These are phyloP conservation scores for Trichaptum fuscoviolaceum DNA, from an alignment of 768 basidiomycete species.

Conservation along the genomic window DNA sequence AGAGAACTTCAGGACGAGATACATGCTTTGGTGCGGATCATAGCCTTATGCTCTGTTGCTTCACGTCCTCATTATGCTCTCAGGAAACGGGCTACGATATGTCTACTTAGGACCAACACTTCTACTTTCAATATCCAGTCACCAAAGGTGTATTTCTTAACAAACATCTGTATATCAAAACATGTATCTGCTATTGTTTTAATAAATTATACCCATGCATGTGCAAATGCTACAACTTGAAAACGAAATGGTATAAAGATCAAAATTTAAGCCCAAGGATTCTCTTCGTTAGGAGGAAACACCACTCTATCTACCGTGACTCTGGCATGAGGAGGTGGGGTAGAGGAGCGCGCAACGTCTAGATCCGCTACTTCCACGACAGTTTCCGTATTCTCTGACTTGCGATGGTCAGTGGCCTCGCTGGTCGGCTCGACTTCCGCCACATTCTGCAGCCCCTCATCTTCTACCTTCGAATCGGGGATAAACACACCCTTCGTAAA, in stretches of 20 bases:
- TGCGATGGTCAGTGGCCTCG: not conserved
- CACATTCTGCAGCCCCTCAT: not conserved
- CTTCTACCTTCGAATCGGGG: constrained; percentile 2
- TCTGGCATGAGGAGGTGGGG: constrained; percentile 6
- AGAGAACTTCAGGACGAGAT: constrained; percentile 58
- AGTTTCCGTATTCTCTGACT: not conserved
- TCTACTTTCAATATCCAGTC: not conserved
- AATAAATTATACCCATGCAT: constrained; percentile 1
- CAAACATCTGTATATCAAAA: not conserved
- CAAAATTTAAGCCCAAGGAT: not conserved
- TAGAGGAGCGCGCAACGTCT: not conserved
- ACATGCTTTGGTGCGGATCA: constrained; percentile 40
- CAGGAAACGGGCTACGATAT: not conserved
- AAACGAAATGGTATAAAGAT: not conserved
- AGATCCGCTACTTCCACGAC: constrained; percentile 1
- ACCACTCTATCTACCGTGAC: not conserved
- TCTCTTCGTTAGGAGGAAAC: not conserved
- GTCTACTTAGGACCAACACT: not conserved
- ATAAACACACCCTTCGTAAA: constrained; percentile 37
- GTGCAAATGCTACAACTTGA: not conserved
- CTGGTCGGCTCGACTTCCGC: not conserved
- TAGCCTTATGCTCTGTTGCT: not conserved
- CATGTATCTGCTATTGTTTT: not conserved
- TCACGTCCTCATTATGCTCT: not conserved
- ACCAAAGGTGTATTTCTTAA: not conserved